Evolutionary conservation across 495 filamentous ascomycete genomes (phyloP), one percentile per base, ranked within the genome.

Genomic region (Daldinia caldariorum): DNA sequence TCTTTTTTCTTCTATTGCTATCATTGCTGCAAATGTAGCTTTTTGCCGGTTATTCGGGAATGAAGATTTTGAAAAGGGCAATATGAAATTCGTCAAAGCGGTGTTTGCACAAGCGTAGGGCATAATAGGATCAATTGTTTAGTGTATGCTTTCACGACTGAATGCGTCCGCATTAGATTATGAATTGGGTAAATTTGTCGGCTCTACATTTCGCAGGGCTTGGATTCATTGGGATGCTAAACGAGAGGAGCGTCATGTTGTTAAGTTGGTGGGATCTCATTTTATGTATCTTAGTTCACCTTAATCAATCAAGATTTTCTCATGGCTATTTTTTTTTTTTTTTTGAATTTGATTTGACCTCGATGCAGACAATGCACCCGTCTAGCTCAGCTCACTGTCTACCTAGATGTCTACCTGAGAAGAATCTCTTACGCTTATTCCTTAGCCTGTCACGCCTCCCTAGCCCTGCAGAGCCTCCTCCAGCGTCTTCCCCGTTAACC

Each of bases 401-500:
- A 35, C 34, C 6, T 5, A 7, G 1, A 1, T 6, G 6, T 5
- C 26, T 3, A 6, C 16, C 0, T 12, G 16, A 10, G 6, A 20
- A 22, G 22, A 12, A 22, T 47, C 16, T 12, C 18, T 47, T 47
- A 16, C 37, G 14, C 10, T 22, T 22, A 13, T 47, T 16, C 9
- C 9, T 35, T 22, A 45, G 18, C 18, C 3, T 3, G 2, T 9
- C 43, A n/a, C 5, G 12, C 47, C 3, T 16, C 16, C 6, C 54
- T 66, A 66, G 0, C 14, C 51, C 53, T 38, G 29, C 43, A 82
- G 62, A n/a, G 76, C 77, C 55, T 83, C 76, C 38, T 83, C 79
- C 60, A 84, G 50, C 35, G 76, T 80, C 64, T 74, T 77, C n/a
- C 82, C 82, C 31, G 80, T 80, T 29, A 85, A 73, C 51, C 65